A percentile compares a stretch with the other conserved stretches of the same genome.
Conservation (phyloP, 371 early-diverging fungal species). For the Haplosporangium sp. region DNA sequence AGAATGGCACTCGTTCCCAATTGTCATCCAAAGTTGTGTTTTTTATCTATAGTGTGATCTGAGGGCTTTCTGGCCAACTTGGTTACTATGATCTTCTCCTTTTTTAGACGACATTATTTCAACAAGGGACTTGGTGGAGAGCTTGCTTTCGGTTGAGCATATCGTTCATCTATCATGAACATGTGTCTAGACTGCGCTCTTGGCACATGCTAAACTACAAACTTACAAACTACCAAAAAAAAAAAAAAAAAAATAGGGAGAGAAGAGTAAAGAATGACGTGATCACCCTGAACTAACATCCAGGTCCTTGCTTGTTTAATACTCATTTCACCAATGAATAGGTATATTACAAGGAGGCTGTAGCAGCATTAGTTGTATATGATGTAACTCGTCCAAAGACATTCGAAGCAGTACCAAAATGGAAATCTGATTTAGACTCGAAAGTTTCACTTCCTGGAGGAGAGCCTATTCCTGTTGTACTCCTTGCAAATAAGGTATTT, state of each 20-base stretch:
- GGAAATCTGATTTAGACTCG: conserved; percentile 77
- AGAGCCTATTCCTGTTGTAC: conserved; percentile 70
- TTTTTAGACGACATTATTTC: conserved; percentile 1
- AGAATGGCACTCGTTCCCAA: neutral
- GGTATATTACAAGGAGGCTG: conserved; percentile 86
- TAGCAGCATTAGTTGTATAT: conserved; percentile 83
- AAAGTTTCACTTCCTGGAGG: conserved; percentile 74
- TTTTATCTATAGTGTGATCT: neutral
- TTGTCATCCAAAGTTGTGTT: neutral
- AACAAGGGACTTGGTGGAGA: neutral
- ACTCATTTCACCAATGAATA: conserved; percentile 7
- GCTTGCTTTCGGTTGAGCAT: neutral
- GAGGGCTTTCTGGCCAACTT: neutral
- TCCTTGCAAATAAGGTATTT: conserved; percentile 74
- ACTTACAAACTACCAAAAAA: too few species aligned
- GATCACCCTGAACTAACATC: neutral
- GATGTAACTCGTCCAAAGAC: conserved; percentile 81
- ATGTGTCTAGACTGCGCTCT: conserved; percentile 12
- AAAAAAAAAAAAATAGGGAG: neutral
- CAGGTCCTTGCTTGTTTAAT: neutral
- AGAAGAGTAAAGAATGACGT: neutral
- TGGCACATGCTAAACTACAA: neutral
- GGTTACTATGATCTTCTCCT: neutral
- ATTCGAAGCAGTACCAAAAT: conserved; percentile 78
- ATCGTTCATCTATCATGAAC: neutral